phyloP scores from a whole-genome alignment of 1,284 basidiomycete species.

The Austroboletus niveus region DNA sequence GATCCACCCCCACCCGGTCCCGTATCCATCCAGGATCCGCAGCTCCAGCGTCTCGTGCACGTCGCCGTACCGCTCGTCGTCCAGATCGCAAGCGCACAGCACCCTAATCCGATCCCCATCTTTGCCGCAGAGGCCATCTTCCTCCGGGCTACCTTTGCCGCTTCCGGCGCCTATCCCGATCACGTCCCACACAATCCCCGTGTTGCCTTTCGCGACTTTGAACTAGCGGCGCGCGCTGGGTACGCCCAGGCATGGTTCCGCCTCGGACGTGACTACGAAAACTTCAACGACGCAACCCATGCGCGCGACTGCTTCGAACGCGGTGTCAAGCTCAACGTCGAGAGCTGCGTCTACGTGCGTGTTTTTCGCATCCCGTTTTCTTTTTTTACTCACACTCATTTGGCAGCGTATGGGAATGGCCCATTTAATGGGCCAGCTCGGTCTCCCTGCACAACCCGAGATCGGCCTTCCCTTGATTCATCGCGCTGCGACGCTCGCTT shows the following conservation, averaged over 20 bases:
- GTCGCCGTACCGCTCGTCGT: constrained; percentile 65
- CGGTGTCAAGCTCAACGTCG: constrained; percentile 68
- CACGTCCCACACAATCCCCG: constrained; percentile 67
- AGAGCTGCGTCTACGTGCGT: constrained; percentile 78
- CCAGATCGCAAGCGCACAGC: constrained; percentile 44
- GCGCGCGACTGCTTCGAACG: constrained; percentile 84
- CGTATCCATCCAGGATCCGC: constrained; percentile 58
- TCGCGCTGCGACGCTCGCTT: constrained; percentile 74
- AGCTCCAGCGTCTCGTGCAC: constrained; percentile 60
- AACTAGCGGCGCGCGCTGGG: constrained; percentile 73
- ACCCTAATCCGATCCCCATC: constrained; percentile 37
- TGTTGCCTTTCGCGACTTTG: constrained; percentile 86
- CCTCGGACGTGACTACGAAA: constrained; percentile 89
- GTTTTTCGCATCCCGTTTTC: not conserved
- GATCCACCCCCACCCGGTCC: constrained; percentile 50
- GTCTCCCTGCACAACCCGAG: constrained; percentile 51
- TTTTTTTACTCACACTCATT: constrained; percentile 2
- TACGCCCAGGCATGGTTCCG: constrained; percentile 82
- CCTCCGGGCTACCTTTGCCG: constrained; percentile 67
- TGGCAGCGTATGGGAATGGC: constrained; percentile 87
- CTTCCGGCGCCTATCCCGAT: constrained; percentile 66
- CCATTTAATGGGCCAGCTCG: constrained; percentile 83
- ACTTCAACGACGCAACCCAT: constrained; percentile 68
- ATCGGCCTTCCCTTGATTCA: constrained; percentile 72
- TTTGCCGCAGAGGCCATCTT: constrained; percentile 74